Conservation (phyloP, 2,329 filamentous ascomycete species). For the Xylaria sp. region DNA sequence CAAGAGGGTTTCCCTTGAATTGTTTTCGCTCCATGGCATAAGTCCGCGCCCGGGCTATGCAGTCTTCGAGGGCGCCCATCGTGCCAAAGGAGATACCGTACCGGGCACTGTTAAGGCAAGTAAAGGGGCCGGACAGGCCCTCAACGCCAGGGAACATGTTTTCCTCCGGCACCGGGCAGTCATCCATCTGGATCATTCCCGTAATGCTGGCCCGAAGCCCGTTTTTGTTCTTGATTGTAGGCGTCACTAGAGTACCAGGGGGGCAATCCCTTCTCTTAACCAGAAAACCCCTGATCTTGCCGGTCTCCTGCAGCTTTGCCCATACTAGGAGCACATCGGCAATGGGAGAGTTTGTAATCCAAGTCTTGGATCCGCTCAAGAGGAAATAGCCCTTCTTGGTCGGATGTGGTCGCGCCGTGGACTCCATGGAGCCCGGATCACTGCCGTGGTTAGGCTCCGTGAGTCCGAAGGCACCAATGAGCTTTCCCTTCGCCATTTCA, state of each 20-base stretch:
- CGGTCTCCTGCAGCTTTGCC: constrained; percentile 89
- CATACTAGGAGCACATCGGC: constrained; percentile 84
- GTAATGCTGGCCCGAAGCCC: constrained; percentile 91
- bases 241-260: constrained; percentile 86
- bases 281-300: constrained; percentile 92
- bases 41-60: constrained; percentile 74
- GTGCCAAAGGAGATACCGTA: constrained; percentile 93
- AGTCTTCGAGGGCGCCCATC: constrained; percentile 93
- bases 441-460: constrained; percentile 94
- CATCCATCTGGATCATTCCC: constrained; percentile 96
- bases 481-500: constrained; percentile 77
- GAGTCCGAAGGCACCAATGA: constrained; percentile 84
- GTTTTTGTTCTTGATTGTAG: constrained; percentile 91
- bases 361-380: constrained; percentile 84
- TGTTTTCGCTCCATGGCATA: constrained; percentile 94
- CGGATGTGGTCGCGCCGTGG: constrained; percentile 79
- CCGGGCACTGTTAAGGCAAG: constrained; percentile 89
- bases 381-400: constrained; percentile 80
- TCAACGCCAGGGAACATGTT: constrained; percentile 95
- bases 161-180: constrained; percentile 81
- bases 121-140: constrained; percentile 86
- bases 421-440: constrained; percentile 91
- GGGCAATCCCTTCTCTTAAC: constrained; percentile 85
- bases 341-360: constrained; percentile 95
- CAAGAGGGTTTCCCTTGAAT: constrained; percentile 93